phyloP scores from a whole-genome alignment of 140 eudicot species.

The Flaveria floridana region DNA sequence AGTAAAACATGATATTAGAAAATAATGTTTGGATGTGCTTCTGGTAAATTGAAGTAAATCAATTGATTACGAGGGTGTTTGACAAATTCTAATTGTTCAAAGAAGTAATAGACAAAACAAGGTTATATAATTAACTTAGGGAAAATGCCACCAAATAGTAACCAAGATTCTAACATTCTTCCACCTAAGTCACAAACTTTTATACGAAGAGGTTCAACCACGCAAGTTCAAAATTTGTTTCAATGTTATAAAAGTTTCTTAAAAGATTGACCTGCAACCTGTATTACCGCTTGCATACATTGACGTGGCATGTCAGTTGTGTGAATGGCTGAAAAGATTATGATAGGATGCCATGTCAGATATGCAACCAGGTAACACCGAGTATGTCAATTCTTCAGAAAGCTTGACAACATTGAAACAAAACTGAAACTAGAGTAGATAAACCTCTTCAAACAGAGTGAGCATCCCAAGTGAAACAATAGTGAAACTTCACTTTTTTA shows the following conservation, averaged over 20 bases:
- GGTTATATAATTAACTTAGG: background rate
- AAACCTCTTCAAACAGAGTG: background rate
- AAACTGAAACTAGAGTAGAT: background rate
- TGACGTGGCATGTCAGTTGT: background rate
- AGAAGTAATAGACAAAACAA: constrained; percentile 1
- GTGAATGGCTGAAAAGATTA: background rate
- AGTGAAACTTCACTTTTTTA: background rate
- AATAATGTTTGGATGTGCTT: constrained; percentile 14
- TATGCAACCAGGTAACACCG: background rate
- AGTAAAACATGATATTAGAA: background rate
- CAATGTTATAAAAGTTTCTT: background rate
- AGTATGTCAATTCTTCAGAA: background rate
- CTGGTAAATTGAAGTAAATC: background rate
- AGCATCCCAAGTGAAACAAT: background rate
- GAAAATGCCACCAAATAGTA: background rate
- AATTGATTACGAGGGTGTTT: background rate
- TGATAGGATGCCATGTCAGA: background rate
- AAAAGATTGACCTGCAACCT: background rate
- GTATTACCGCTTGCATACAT: background rate
- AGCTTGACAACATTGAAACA: background rate
- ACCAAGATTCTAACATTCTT: background rate
- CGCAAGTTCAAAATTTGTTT: background rate
- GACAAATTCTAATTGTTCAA: background rate
- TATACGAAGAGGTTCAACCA: background rate
- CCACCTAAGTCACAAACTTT: background rate